Evolutionary conservation across 2,329 filamentous ascomycete genomes (phyloP), one percentile per base, ranked within the genome.

Genomic region (Lachnellula suecica): DNA sequence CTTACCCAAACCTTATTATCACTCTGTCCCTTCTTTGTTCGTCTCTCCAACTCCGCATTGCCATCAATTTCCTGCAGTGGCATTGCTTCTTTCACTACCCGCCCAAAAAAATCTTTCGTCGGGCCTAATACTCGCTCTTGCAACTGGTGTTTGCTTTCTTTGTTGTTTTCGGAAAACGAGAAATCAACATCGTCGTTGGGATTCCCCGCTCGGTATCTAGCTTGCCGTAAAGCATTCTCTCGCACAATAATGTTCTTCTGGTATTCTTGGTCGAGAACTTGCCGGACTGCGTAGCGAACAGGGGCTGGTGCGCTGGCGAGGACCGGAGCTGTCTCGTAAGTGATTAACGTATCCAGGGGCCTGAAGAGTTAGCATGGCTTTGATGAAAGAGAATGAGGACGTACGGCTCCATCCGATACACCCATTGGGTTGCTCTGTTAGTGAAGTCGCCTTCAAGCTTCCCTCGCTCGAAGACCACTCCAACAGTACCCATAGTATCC

Each of bases 351-450:
- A 70, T 99, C 94, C n/a, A 99, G 78, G 1, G 83, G 77, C 50
- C 78, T 81, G 55, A 38, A 4, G 4, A 23, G 23, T 61, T 51
- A 62, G 46, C 22, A 34, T 24, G 15, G 27, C 40, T 35, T 20
- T 52, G 27, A 47, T 51, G 22, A 23, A 34, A 17, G 17, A 17
- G 13, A 35, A 19, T 25, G 29, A 23, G 20, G 23, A 85, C 87
- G 79, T 75, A 92, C 80, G 94, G 94, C 66, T 97, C 93, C 89
- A 99, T 92, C 48, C 94, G 84, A 70, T 96, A 97, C 8, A 96
- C 86, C 79, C 85, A 97, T 60, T 84, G 79, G 17, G 78, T 73
- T 29, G 83, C 80, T 51, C 77, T 77, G 19, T 73, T 75, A 4
- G 77, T 69, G 7, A 79, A 79, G 31, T 89, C 87, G 11, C 78